These are phyloP conservation scores for Saccharomycopsis capsularis DNA, from an alignment of 805 yeast species.

Conservation along the genomic window DNA sequence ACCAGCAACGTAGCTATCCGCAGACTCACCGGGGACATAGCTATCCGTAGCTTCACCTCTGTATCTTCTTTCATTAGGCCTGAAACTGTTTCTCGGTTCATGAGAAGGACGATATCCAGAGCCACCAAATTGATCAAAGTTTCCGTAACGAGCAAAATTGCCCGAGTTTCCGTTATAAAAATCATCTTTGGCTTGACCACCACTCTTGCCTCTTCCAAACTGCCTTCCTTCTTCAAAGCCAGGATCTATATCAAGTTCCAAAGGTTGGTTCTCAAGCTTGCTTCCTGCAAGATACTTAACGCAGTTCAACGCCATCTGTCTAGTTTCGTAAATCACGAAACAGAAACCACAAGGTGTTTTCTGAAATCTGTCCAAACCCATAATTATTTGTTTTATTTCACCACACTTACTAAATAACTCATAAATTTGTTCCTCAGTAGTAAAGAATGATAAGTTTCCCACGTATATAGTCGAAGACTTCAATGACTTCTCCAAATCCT, in stretches of 20 bases:
- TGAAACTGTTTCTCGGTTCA: neutral
- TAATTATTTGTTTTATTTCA: constrained; percentile 66
- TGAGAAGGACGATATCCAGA: neutral
- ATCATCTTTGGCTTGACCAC: constrained; percentile 87
- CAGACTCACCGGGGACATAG: neutral
- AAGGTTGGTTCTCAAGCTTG: constrained; percentile 70
- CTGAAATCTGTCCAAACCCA: constrained; percentile 90
- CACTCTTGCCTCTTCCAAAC: constrained; percentile 86
- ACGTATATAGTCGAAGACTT: constrained; percentile 76
- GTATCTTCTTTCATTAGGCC: neutral
- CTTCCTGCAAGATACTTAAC: constrained; percentile 78
- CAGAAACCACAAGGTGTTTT: constrained; percentile 97
- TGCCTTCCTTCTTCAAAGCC: constrained; percentile 95
- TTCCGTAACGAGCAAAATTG: constrained; percentile 1
- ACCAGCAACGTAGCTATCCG: no score
- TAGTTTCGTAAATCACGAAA: constrained; percentile 69
- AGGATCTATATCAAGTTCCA: constrained; percentile 89
- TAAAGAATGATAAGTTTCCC: constrained; percentile 82
- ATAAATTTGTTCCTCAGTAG: constrained; percentile 90
- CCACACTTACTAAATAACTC: constrained; percentile 85
- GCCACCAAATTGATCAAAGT: neutral
- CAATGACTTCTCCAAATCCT: constrained; percentile 59
- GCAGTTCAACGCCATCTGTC: constrained; percentile 71
- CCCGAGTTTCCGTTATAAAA: neutral
- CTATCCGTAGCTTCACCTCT: neutral